Evolutionary conservation across 495 filamentous ascomycete species (phyloP).

Genomic region (Hyaloscypha variabilis): DNA sequence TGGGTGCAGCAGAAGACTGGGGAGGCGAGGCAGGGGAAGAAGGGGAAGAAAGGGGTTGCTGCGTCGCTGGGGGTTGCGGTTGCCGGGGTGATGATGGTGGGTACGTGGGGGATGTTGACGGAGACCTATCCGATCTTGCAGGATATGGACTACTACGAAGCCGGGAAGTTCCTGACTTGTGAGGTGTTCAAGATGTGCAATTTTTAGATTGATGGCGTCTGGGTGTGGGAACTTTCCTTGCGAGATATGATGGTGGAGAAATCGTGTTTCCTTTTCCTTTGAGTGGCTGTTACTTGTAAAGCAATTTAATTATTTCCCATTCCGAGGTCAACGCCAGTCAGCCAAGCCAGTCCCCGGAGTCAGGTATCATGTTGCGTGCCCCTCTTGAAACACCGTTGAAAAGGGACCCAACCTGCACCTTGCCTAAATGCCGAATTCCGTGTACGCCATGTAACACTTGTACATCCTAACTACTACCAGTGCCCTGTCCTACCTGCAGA

Average conservation of each 20-base stretch:
- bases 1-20: too few species aligned
- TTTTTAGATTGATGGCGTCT: not conserved
- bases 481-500: conserved; percentile 2
- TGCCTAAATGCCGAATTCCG: conserved; percentile 14
- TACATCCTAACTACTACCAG: conserved; percentile 15
- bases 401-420: conserved; percentile 9
- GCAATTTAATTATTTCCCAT: conserved; percentile 8
- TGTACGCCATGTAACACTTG: conserved; percentile 6
- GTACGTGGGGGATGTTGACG: not conserved
- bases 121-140: not conserved
- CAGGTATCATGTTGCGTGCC: conserved; percentile 16
- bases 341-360: conserved; percentile 3
- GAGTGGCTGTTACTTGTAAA: conserved; percentile 11
- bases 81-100: not conserved
- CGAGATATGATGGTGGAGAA: not conserved
- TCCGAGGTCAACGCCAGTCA: conserved; percentile 8
- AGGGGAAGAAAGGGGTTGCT: not conserved
- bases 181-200: not conserved
- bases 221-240: not conserved
- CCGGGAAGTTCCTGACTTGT: not conserved
- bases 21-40: conserved; percentile 16
- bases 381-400: conserved; percentile 19
- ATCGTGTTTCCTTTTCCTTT: conserved; percentile 8
- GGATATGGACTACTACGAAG: not conserved
- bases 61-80: not conserved